A percentile compares a stretch with the other conserved stretches of the same genome.
Evolutionary conservation across 768 basidiomycete genomes (phyloP).

Genomic region (Guyanaporus albipodus): DNA sequence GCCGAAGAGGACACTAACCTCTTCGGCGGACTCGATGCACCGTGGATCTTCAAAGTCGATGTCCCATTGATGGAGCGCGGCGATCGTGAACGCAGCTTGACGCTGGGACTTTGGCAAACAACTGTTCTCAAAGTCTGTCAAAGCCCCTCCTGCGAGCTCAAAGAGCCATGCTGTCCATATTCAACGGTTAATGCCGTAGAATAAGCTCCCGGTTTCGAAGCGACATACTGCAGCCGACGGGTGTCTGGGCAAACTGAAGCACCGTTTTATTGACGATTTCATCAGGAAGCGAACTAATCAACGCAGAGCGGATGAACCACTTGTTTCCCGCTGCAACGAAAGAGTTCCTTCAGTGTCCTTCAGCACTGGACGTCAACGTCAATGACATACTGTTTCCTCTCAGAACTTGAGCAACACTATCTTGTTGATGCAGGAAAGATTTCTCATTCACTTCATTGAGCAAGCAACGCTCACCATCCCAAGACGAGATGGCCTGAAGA

Average conservation of each 20-base stretch:
- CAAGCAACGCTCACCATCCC: conserved; percentile 84
- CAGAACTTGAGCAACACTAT: conserved; percentile 86
- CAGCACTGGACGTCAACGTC: background rate
- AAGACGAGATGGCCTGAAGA: conserved; percentile 79
- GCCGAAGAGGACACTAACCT: conserved; percentile 56
- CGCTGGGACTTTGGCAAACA: conserved; percentile 78
- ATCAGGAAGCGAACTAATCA: conserved; percentile 82
- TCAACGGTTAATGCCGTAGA: background rate
- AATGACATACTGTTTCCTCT: conserved; percentile 66
- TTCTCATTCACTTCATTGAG: conserved; percentile 91
- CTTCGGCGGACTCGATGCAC: conserved; percentile 81
- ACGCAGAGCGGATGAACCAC: conserved; percentile 87
- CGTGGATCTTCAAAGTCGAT: conserved; percentile 74
- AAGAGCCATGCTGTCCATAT: conserved; percentile 75
- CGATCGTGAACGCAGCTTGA: conserved; percentile 78
- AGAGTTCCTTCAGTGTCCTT: background rate
- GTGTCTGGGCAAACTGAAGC: conserved; percentile 73
- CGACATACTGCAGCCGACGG: conserved; percentile 85
- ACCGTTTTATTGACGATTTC: conserved; percentile 84
- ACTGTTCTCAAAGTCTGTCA: conserved; percentile 65
- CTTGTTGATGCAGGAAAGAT: conserved; percentile 84
- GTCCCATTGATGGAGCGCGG: conserved; percentile 92
- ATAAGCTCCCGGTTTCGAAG: background rate
- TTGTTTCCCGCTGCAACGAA: conserved; percentile 62
- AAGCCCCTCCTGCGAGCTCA: conserved; percentile 82